These are phyloP conservation scores for Platanthera guangdongensis DNA, from an alignment of 106 monocot genomes.

Conservation along the genomic window DNA sequence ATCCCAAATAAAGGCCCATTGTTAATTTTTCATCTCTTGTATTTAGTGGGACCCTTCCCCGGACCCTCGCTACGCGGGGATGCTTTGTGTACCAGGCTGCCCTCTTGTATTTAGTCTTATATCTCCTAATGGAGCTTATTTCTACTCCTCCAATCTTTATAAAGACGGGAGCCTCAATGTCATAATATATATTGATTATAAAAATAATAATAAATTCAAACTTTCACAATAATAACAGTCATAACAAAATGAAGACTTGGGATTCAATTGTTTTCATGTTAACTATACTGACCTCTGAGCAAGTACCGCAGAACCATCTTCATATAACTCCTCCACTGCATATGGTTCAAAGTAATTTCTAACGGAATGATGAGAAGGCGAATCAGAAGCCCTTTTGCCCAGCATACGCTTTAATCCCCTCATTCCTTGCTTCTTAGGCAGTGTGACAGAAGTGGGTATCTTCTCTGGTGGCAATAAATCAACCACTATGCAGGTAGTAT, in stretches of 20 bases:
- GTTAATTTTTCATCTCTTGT: no score
- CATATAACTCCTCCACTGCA: conserved; percentile 82
- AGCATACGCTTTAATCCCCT: conserved; percentile 2
- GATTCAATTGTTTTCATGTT: neutral
- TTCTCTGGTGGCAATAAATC: conserved; percentile 73
- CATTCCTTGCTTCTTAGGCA: conserved; percentile 34
- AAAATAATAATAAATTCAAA: no score
- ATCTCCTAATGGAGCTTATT: no score
- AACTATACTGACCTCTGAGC: conserved; percentile 24
- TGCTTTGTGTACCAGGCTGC: no score
- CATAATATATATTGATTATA: no score
- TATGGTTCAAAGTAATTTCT: conserved; percentile 10
- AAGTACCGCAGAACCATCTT: conserved; percentile 96
- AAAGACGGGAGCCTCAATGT: no score
- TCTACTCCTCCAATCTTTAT: no score
- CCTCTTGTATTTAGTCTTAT: no score
- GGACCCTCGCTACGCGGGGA: no score
- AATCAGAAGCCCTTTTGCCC: neutral
- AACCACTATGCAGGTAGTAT: conserved; percentile 93
- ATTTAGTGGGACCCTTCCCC: no score
- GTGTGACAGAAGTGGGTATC: conserved; percentile 17
- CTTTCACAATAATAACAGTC: neutral
- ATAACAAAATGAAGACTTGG: neutral
- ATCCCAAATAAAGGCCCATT: no score
- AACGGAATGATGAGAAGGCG: neutral